A percentile compares a stretch with the other conserved stretches of the same genome.
Conservation (phyloP, 2,329 filamentous ascomycete genomes). For the Aspergillus sergii region DNA sequence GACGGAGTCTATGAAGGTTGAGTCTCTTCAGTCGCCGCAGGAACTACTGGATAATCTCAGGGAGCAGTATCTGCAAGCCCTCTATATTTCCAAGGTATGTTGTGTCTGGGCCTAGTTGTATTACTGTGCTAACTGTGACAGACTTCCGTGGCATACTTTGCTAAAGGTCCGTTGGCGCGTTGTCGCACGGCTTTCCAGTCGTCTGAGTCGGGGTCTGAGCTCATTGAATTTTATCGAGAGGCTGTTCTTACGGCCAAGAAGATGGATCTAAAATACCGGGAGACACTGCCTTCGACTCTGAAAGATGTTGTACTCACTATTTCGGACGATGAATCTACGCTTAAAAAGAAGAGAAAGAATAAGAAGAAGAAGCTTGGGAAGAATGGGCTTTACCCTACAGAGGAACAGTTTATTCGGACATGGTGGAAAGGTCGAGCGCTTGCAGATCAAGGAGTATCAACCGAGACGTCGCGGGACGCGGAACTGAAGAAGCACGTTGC, state of each 20-base stretch:
- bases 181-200: conserved; percentile 45
- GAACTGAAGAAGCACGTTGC: conserved; percentile 45
- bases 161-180: conserved; percentile 52
- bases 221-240: conserved; percentile 45
- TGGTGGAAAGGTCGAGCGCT: conserved; percentile 50
- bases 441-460: conserved; percentile 26
- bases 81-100: conserved; percentile 47
- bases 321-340: conserved; percentile 38
- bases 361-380: conserved; percentile 50
- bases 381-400: conserved; percentile 50
- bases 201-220: conserved; percentile 28
- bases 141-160: conserved; percentile 55
- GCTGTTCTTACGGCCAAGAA: conserved; percentile 48
- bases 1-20: conserved; percentile 10
- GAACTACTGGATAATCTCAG: conserved; percentile 40
- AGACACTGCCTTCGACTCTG: conserved; percentile 45
- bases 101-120: background rate
- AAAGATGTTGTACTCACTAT: conserved; percentile 38
- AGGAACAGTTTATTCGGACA: conserved; percentile 44
- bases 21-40: conserved; percentile 33
- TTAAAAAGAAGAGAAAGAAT: conserved; percentile 34
- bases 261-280: conserved; percentile 51
- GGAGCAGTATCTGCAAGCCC: conserved; percentile 46
- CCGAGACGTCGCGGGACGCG: conserved; percentile 35
- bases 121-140: conserved; percentile 25